phyloP scores from a whole-genome alignment of 2,329 filamentous ascomycete genomes.

The Colletotrichum lindemuthianum region DNA sequence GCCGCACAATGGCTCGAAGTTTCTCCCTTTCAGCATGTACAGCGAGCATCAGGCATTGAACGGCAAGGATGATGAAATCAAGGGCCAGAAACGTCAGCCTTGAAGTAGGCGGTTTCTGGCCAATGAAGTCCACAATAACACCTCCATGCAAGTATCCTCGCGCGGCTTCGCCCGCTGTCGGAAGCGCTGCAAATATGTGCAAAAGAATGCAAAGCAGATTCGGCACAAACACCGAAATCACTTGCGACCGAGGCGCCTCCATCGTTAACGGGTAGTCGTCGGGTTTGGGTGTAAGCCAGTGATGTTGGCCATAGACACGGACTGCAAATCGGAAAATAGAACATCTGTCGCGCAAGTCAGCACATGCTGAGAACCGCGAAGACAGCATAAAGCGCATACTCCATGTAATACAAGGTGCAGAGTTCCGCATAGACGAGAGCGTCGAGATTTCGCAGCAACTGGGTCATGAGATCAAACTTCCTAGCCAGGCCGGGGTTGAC shows the following conservation, averaged over 20 bases:
- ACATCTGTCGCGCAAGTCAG: conserved; percentile 57
- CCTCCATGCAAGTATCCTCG: conserved; percentile 75
- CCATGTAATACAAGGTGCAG: conserved; percentile 75
- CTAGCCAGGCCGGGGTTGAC: conserved; percentile 58
- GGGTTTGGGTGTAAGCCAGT: conserved; percentile 72
- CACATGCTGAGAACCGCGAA: conserved; percentile 5
- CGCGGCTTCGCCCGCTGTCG: conserved; percentile 67
- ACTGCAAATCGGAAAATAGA: conserved; percentile 71
- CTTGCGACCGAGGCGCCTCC: conserved; percentile 65
- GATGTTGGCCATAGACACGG: conserved; percentile 67
- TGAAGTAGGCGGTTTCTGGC: conserved; percentile 70
- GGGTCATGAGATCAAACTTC: conserved; percentile 69
- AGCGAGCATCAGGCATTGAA: conserved; percentile 73
- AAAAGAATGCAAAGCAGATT: conserved; percentile 70
- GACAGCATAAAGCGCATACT: conserved; percentile 57
- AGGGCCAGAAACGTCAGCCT: conserved; percentile 64
- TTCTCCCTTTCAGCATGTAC: conserved; percentile 70
- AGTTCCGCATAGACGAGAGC: conserved; percentile 72
- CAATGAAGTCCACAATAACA: conserved; percentile 74
- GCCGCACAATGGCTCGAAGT: conserved; percentile 54
- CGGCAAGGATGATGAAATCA: conserved; percentile 63
- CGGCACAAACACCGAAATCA: conserved; percentile 66
- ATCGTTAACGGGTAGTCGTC: conserved; percentile 65
- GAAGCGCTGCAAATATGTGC: conserved; percentile 65
- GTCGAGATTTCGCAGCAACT: conserved; percentile 70